A percentile compares a stretch with the other conserved stretches of the same genome.
These are phyloP conservation scores for Phytophthora pisi DNA, from an alignment of 352 stramenopile genomes.

Conservation along the genomic window DNA sequence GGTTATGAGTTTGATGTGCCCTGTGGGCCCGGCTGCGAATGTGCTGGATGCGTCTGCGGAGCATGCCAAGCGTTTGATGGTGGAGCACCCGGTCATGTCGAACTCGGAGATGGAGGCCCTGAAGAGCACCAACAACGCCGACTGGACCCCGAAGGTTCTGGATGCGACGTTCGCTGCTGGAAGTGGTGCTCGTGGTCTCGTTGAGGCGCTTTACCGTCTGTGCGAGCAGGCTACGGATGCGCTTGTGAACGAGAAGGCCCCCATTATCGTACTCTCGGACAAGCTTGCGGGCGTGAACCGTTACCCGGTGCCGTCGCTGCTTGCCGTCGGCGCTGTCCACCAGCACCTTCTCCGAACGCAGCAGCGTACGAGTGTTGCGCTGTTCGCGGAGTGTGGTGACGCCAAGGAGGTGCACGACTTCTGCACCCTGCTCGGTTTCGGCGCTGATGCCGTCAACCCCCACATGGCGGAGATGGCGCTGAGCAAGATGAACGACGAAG, in stretches of 20 bases:
- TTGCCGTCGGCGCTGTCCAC: slow-evolving; percentile 95
- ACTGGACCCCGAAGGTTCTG: slow-evolving; percentile 65
- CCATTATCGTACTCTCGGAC: slow-evolving; percentile 94
- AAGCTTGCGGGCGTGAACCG: slow-evolving; percentile 85
- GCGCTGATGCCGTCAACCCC: slow-evolving; percentile 94
- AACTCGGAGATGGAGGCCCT: slow-evolving; percentile 93
- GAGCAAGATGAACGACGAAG: slow-evolving; percentile 95
- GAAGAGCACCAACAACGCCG: slow-evolving; percentile 73
- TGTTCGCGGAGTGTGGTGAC: slow-evolving; percentile 96
- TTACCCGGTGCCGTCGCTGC: slow-evolving; percentile 94
- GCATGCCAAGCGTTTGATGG: slow-evolving; percentile 86
- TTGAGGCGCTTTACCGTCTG: slow-evolving; percentile 91
- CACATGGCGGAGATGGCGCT: slow-evolving; percentile 96
- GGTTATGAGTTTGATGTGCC: slow-evolving; percentile 97
- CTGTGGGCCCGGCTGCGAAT: slow-evolving; percentile 95
- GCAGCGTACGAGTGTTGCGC: slow-evolving; percentile 85
- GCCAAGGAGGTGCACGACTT: slow-evolving; percentile 97
- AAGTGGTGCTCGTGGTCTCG: slow-evolving; percentile 63
- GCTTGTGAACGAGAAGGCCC: slow-evolving; percentile 77
- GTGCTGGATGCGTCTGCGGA: slow-evolving; percentile 87
- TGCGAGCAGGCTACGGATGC: slow-evolving; percentile 94
- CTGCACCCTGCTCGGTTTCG: slow-evolving; percentile 93
- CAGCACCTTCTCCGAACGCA: slow-evolving; percentile 96
- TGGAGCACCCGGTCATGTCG: slow-evolving; percentile 95
- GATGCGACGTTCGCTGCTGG: slow-evolving; percentile 73